These are phyloP conservation scores for Paxillus rubicundulus DNA, from an alignment of 768 basidiomycete genomes.

Conservation along the genomic window DNA sequence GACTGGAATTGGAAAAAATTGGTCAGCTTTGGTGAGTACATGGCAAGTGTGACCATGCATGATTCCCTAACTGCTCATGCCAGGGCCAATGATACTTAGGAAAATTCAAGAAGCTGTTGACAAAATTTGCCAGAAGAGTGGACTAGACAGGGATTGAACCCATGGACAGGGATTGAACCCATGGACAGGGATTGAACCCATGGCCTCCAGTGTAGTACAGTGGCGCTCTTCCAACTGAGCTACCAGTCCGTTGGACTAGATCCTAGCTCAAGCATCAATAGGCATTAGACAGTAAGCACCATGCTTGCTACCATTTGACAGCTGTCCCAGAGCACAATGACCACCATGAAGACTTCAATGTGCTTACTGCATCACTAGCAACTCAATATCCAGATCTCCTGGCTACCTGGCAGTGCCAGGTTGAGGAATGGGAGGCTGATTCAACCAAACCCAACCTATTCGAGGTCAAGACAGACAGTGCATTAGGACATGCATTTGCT, in stretches of 20 bases:
- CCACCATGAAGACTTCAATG: constrained; percentile 3
- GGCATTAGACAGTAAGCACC: too few species aligned
- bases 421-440: constrained; percentile 10
- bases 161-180: too few species aligned
- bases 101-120: constrained; percentile 1
- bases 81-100: background rate
- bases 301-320: too few species aligned
- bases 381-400: background rate
- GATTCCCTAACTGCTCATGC: background rate
- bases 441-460: constrained; percentile 8
- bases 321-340: constrained; percentile 5
- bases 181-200: too few species aligned
- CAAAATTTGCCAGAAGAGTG: background rate
- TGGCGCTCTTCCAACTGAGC: too few species aligned
- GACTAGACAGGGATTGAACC: background rate
- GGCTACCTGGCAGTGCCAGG: background rate
- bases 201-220: too few species aligned
- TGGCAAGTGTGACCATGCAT: background rate
- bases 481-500: too few species aligned
- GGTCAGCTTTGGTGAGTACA: constrained; percentile 21
- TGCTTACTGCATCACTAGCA: background rate
- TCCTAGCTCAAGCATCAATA: too few species aligned
- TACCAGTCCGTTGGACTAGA: too few species aligned
- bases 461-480: background rate
- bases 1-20: constrained; percentile 29